phyloP scores from a whole-genome alignment of 73 alveolate species.

The Paramecium primaurelia region DNA sequence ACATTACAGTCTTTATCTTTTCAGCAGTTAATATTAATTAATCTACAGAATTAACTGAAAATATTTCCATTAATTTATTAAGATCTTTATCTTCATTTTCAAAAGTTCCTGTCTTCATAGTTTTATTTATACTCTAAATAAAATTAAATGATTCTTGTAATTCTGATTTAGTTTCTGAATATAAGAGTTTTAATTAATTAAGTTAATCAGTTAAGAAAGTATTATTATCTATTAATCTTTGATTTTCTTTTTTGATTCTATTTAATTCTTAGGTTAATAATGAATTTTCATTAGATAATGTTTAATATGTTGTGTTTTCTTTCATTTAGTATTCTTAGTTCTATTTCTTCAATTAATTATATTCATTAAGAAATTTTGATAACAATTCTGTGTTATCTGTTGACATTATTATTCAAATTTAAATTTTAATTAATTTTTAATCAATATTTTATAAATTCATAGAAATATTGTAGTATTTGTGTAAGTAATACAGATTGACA shows the following conservation, averaged over 20 bases:
- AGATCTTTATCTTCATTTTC: constrained; percentile 9
- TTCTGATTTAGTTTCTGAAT: constrained; percentile 24
- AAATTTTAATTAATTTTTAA: background rate
- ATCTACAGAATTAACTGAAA: constrained; percentile 47
- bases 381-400: constrained; percentile 29
- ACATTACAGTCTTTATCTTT: constrained; percentile 46
- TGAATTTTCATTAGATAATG: background rate
- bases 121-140: background rate
- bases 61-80: constrained; percentile 28
- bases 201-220: background rate
- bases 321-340: background rate
- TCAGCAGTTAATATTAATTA: constrained; percentile 38
- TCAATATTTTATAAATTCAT: background rate
- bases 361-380: constrained; percentile 4
- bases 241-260: constrained; percentile 23
- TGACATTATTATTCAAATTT: constrained; percentile 12
- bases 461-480: background rate
- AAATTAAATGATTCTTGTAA: constrained; percentile 33
- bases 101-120: constrained; percentile 17
- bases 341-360: background rate
- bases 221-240: background rate
- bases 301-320: background rate
- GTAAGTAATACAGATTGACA: background rate
- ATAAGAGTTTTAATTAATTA: background rate
- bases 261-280: background rate